Percentiles rank a stretch among this genome's conserved stretches.
phyloP scores from a whole-genome alignment of 192 early-diverging fungal genomes.

The Hyaloraphidium curvatum region DNA sequence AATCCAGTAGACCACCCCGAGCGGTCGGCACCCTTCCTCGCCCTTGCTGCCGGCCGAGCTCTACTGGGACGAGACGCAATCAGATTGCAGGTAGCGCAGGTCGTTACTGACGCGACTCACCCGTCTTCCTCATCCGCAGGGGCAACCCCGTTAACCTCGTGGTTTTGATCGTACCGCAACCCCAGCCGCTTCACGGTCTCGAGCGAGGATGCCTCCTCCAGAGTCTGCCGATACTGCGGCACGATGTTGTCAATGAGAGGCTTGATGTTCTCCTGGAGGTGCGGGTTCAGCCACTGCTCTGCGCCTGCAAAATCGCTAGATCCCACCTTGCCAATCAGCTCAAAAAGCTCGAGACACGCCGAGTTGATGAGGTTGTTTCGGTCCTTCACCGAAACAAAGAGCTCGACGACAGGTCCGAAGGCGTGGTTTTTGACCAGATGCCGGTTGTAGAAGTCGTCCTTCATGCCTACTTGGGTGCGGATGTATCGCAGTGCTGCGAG shows the following conservation, averaged over 20 bases:
- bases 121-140: too few relatives aligned
- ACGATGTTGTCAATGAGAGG: slow-evolving; percentile 50
- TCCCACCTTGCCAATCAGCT: slow-evolving; percentile 48
- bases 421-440: slow-evolving; percentile 55
- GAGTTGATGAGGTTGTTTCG: slow-evolving; percentile 73
- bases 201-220: slow-evolving; percentile 44
- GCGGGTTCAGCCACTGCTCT: neutral
- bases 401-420: slow-evolving; percentile 41
- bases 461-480: slow-evolving; percentile 49
- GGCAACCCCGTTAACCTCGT: too few relatives aligned
- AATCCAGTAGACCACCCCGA: slow-evolving; percentile 25
- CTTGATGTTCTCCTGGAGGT: slow-evolving; percentile 37
- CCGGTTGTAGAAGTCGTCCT: slow-evolving; percentile 67
- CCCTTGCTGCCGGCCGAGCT: too few relatives aligned
- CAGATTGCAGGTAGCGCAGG: too few relatives aligned
- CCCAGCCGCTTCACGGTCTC: slow-evolving; percentile 35
- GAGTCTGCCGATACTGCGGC: slow-evolving; percentile 27
- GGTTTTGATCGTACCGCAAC: slow-evolving; percentile 37
- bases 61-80: too few relatives aligned
- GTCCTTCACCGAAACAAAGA: slow-evolving; percentile 37
- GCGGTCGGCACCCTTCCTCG: neutral
- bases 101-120: too few relatives aligned
- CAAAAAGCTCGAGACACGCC: slow-evolving; percentile 76
- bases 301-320: slow-evolving; percentile 9
- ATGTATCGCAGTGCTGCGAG: slow-evolving; percentile 66